These are phyloP conservation scores for Dissophora ornata DNA, from an alignment of 192 early-diverging fungal genomes.

Conservation along the genomic window DNA sequence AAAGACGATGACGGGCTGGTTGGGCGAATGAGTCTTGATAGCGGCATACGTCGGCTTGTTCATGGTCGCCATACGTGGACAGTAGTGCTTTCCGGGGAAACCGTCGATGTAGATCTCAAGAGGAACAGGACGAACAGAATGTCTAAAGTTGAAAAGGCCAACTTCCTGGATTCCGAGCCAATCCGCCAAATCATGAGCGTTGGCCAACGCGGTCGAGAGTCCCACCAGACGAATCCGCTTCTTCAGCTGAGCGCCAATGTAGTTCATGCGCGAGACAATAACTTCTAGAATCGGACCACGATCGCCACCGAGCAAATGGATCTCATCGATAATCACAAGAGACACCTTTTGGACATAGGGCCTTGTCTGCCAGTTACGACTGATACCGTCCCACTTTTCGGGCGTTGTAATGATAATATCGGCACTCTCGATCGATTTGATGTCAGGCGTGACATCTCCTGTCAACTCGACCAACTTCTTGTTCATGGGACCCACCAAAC, in stretches of 20 bases:
- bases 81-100: constrained; percentile 96
- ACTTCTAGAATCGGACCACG: constrained; percentile 97
- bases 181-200: constrained; percentile 94
- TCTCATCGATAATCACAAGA: constrained; percentile 97
- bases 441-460: constrained; percentile 95
- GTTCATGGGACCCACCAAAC: constrained; percentile 77
- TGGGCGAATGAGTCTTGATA: constrained; percentile 94
- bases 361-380: constrained; percentile 91
- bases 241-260: constrained; percentile 85
- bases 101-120: constrained; percentile 98
- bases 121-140: constrained; percentile 96
- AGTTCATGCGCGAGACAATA: constrained; percentile 98
- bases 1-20: constrained; percentile 96
- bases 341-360: constrained; percentile 90
- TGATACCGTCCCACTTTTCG: constrained; percentile 99
- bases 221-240: constrained; percentile 91
- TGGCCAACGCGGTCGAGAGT: constrained; percentile 95
- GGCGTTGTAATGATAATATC: constrained; percentile 99
- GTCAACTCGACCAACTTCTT: constrained; percentile 93
- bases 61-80: constrained; percentile 98
- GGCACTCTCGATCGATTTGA: constrained; percentile 83
- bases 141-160: constrained; percentile 96
- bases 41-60: constrained; percentile 96
- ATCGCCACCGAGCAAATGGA: constrained; percentile 96
- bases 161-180: constrained; percentile 92